Evolutionary conservation across 2,329 filamentous ascomycete genomes (phyloP).

Genomic region (Neonectria ditissima): DNA sequence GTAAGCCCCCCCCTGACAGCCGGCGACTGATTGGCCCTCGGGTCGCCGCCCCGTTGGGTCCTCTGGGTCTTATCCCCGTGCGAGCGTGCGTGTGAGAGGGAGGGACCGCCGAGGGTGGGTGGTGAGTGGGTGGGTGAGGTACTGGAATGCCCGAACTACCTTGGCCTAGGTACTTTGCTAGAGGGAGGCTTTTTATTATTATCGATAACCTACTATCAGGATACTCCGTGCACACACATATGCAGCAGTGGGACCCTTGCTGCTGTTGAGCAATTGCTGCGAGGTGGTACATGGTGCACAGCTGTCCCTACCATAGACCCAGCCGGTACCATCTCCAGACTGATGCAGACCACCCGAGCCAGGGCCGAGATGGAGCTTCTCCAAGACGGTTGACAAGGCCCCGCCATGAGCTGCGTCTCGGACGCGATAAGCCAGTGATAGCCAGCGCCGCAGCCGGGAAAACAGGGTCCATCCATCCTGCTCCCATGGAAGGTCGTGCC

Average conservation of each 20-base stretch:
- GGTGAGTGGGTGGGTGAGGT: background rate
- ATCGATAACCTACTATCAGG: background rate
- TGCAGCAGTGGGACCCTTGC: background rate
- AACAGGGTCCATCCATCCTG: constrained; percentile 29
- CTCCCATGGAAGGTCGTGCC: constrained; percentile 15
- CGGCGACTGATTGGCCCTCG: constrained; percentile 18
- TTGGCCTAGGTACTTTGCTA: background rate
- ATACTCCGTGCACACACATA: too few species aligned
- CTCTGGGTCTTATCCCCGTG: constrained; percentile 22
- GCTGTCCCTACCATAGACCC: background rate
- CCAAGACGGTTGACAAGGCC: constrained; percentile 6
- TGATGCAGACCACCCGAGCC: background rate
- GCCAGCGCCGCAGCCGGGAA: constrained; percentile 20
- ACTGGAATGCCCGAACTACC: constrained; percentile 6
- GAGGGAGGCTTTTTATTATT: background rate
- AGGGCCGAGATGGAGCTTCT: background rate
- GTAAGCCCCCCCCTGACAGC: constrained; percentile 20
- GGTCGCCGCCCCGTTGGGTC: constrained; percentile 15
- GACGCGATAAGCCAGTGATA: constrained; percentile 26
- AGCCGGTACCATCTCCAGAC: background rate
- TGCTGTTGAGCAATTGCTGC: background rate
- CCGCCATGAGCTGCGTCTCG: constrained; percentile 18
- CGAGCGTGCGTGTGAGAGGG: background rate
- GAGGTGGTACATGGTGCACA: background rate
- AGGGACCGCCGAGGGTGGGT: background rate